Evolutionary conservation across 306 rosid species (phyloP).

Genomic region (Pachyrhizus erosus): DNA sequence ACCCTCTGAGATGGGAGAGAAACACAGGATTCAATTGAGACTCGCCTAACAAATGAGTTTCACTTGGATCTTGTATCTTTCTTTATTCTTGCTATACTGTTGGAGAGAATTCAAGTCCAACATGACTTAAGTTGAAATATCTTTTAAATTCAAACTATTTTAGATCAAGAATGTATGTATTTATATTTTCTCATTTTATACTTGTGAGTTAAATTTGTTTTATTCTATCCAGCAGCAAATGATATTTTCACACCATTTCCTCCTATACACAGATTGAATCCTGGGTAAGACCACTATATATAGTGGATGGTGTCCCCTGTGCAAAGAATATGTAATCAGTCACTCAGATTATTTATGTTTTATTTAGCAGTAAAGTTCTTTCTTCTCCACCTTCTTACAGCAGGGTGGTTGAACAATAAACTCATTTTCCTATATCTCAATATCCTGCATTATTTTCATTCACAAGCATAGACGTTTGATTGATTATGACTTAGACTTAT

Average conservation of each 20-base stretch:
- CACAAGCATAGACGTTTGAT: background rate
- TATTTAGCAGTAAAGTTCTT: constrained; percentile 1
- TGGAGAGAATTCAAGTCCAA: background rate
- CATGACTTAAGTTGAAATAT: background rate
- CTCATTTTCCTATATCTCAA: background rate
- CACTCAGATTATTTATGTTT: background rate
- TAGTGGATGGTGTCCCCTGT: constrained; percentile 27
- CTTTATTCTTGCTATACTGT: background rate
- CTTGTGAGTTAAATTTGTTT: background rate
- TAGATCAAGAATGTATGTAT: background rate
- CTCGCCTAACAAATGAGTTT: background rate
- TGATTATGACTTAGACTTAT: background rate
- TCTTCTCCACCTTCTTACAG: background rate
- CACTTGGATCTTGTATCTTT: background rate
- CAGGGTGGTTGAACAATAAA: background rate
- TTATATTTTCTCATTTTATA: background rate
- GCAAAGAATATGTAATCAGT: background rate
- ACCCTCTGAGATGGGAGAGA: background rate
- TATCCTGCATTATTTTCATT: constrained; percentile 1
- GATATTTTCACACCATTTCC: constrained; percentile 12
- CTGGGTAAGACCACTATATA: background rate
- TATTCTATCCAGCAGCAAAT: background rate
- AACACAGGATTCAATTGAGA: background rate
- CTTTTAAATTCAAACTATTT: background rate
- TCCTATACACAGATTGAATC: background rate